Conservation (phyloP, 2,329 filamentous ascomycete genomes). For the Teratosphaeria gauchensis region DNA sequence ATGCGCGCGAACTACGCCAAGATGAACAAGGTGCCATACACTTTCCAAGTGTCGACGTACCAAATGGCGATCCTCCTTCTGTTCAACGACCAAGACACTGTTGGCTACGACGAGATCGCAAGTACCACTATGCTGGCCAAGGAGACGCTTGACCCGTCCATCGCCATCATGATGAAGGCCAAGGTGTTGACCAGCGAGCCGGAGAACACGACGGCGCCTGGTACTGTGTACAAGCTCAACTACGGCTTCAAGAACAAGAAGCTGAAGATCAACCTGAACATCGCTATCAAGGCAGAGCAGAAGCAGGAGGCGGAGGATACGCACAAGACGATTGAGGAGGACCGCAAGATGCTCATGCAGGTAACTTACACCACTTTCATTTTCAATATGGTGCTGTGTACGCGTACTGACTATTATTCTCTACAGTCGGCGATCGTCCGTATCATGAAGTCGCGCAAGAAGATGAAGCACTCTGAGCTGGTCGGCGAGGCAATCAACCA, state of each 20-base stretch:
- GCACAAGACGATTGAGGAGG: conserved; percentile 98
- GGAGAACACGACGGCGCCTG: conserved; percentile 56
- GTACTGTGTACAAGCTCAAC: conserved; percentile 76
- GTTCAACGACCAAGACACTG: conserved; percentile 82
- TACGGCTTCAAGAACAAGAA: conserved; percentile 98
- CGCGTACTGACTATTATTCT: conserved; percentile 22
- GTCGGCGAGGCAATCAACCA: conserved; percentile 94
- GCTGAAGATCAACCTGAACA: conserved; percentile 91
- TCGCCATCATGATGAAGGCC: conserved; percentile 82
- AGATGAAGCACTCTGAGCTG: conserved; percentile 93
- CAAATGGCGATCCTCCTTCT: conserved; percentile 94
- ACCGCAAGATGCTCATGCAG: conserved; percentile 92
- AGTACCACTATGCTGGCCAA: conserved; percentile 68
- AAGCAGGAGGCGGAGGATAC: conserved; percentile 96
- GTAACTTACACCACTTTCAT: conserved; percentile 45
- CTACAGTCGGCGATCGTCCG: conserved; percentile 88
- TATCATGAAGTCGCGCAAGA: conserved; percentile 99
- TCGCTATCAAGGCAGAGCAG: conserved; percentile 87
- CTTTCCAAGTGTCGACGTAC: conserved; percentile 93
- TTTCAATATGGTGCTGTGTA: not conserved
- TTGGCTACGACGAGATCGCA: conserved; percentile 80
- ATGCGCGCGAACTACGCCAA: conserved; percentile 90
- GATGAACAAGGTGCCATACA: conserved; percentile 78
- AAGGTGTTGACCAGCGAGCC: conserved; percentile 71
- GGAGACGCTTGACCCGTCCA: conserved; percentile 77